Conservation (phyloP, 371 early-diverging fungal species). For the Syncephalastrum monosporum region DNA sequence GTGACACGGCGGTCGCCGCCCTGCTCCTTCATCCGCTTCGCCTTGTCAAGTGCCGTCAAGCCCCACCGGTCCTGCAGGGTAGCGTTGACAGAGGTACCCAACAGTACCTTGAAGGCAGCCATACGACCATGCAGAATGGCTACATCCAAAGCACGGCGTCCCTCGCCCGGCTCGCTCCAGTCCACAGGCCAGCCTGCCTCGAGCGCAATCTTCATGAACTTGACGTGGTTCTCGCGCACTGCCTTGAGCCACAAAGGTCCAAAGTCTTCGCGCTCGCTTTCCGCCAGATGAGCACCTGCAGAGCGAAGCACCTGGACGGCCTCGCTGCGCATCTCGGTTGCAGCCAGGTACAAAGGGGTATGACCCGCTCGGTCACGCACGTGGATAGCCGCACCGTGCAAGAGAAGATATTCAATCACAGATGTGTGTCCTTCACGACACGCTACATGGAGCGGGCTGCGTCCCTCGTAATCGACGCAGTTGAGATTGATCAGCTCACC, state of each 20-base stretch:
- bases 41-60: constrained; percentile 23
- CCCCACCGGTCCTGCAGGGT: constrained; percentile 37
- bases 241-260: constrained; percentile 47
- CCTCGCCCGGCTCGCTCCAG: constrained; percentile 44
- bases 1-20: neutral
- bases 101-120: constrained; percentile 30
- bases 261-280: constrained; percentile 73
- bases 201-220: constrained; percentile 33
- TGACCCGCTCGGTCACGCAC: constrained; percentile 87
- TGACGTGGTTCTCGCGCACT: constrained; percentile 31
- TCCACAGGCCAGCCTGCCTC: constrained; percentile 45
- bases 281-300: constrained; percentile 91
- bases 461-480: constrained; percentile 86
- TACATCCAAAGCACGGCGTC: constrained; percentile 36
- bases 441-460: constrained; percentile 87
- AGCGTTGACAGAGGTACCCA: constrained; percentile 23
- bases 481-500: constrained; percentile 61
- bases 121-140: constrained; percentile 37
- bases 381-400: constrained; percentile 91
- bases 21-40: constrained; percentile 10
- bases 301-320: constrained; percentile 67
- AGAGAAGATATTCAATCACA: constrained; percentile 73
- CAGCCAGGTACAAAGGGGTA: constrained; percentile 87
- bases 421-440: constrained; percentile 73
- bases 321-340: constrained; percentile 56